Base-by-base conservation (phyloP, 345 rosid species). In the Geranium rotundifolium region DNA sequence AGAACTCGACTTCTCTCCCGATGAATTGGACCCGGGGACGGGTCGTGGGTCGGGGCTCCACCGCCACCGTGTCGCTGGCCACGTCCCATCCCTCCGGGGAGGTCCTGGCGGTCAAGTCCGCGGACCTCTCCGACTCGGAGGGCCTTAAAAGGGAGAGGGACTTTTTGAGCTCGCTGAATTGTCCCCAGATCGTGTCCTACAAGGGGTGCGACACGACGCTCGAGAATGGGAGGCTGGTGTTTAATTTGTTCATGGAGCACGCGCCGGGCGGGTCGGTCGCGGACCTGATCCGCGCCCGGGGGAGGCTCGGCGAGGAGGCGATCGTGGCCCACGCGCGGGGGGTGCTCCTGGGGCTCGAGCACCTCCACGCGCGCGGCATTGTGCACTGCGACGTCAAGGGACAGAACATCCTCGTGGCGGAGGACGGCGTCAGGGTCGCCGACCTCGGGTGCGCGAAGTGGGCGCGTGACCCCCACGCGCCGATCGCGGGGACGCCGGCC, bases 371-470 rank as follows among this genome's bases (percentile, higher is more conserved):
- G 1, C 64, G 57, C 10, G 96, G 95, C 0, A 58, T 89, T 1
- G 87, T 57, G 54, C 99, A 92, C 76, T 82, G 97, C 46, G 99
- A 90, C 76, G 70, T 90, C 10, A 93, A 93, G 76, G 41, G 80
- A 29, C 72, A 56, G 46, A 86, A 86, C 50, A 57, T 84, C 61
- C 58, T 86, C 76, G 66, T 86, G 34, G 61, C 75, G 0, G 49
- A 18, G 3, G 75, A 55, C 8, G 87, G 80, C 27, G 72, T 71
- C 1, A 84, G 79, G 67, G 75, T 86, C 34, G 87, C 87, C 17
- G 93, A 86, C 64, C 76, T 86, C 34, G 93, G 89, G 9, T 82
- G 89, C 29, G 81, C 93, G 5, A 76, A 29, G 65, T 34, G 65
- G 65, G 80, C 57, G 14, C 74, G 64, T 61, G 23, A 16, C 29